These are phyloP conservation scores for Alternaria rosae DNA, from an alignment of 2,329 filamentous ascomycete genomes.

Conservation along the genomic window DNA sequence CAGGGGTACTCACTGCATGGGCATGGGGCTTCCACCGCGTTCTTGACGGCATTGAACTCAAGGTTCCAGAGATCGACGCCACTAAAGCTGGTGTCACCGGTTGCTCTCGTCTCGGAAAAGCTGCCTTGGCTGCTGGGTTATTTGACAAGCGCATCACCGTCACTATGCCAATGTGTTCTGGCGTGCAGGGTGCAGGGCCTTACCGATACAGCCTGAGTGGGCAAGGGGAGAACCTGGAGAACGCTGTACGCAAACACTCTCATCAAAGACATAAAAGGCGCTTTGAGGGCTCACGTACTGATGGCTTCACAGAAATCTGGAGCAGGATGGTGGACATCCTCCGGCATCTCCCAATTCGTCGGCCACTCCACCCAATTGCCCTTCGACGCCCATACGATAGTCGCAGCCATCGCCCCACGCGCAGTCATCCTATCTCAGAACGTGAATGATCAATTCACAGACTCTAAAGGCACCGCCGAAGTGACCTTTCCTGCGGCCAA, in stretches of 20 bases:
- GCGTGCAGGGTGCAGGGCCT: constrained; percentile 47
- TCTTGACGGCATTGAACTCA: constrained; percentile 44
- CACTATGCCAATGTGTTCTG: constrained; percentile 48
- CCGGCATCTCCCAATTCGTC: constrained; percentile 45
- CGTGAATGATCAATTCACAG: constrained; percentile 56
- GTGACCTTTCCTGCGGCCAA: constrained; percentile 46
- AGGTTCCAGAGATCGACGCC: constrained; percentile 49
- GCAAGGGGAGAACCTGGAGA: constrained; percentile 53
- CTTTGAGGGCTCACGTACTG: background rate
- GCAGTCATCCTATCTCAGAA: constrained; percentile 46
- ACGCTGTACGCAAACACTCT: constrained; percentile 30
- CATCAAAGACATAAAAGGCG: too few relatives aligned
- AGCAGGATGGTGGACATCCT: constrained; percentile 47
- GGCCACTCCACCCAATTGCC: constrained; percentile 41
- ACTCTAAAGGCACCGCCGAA: constrained; percentile 57
- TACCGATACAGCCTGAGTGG: constrained; percentile 55
- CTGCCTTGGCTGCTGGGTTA: constrained; percentile 45
- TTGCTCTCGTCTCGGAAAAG: constrained; percentile 48
- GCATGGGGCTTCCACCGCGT: constrained; percentile 51
- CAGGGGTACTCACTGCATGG: constrained; percentile 48
- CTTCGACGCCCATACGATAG: constrained; percentile 49
- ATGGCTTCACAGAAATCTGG: constrained; percentile 36
- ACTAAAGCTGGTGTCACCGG: constrained; percentile 46
- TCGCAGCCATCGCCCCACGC: constrained; percentile 45
- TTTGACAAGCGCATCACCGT: constrained; percentile 48